phyloP scores from a whole-genome alignment of 2,329 filamentous ascomycete species.

The Phymatotrichopsis omnivora region DNA sequence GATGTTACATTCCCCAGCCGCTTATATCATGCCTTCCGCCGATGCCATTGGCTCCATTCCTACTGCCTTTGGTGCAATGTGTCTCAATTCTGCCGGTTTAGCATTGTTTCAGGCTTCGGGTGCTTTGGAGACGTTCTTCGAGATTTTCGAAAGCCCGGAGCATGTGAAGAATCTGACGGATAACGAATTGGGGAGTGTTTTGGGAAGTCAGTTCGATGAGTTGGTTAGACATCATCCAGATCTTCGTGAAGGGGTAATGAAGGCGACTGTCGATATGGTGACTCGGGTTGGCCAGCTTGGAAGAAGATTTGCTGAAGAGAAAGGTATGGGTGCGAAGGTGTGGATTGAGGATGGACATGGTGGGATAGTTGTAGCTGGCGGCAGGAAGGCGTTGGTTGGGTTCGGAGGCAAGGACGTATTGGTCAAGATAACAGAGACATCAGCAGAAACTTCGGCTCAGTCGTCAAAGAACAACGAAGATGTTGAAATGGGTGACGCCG shows the following conservation, averaged over 20 bases:
- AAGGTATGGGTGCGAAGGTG: conserved; percentile 70
- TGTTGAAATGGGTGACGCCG: conserved; percentile 55
- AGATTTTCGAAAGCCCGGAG: conserved; percentile 88
- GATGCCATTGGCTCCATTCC: conserved; percentile 85
- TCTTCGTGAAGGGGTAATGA: conserved; percentile 68
- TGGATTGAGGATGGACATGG: conserved; percentile 52
- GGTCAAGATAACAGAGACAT: conserved; percentile 16
- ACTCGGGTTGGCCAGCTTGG: conserved; percentile 68
- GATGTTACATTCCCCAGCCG: conserved; percentile 39
- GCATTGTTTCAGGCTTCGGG: conserved; percentile 74
- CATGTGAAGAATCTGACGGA: conserved; percentile 81
- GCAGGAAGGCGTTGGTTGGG: conserved; percentile 36
- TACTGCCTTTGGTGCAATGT: conserved; percentile 84
- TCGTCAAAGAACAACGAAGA: conserved; percentile 39
- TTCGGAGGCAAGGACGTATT: conserved; percentile 37
- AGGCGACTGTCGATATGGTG: conserved; percentile 82
- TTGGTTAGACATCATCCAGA: conserved; percentile 85
- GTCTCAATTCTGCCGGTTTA: conserved; percentile 77
- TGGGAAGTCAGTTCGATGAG: conserved; percentile 86
- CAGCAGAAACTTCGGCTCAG: conserved; percentile 32
- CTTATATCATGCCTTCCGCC: conserved; percentile 71
- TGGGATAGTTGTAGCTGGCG: conserved; percentile 50
- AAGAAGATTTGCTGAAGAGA: conserved; percentile 54
- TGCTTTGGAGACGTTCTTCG: conserved; percentile 77
- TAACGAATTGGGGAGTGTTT: conserved; percentile 56